Percentiles rank a stretch among this genome's conserved stretches.
phyloP scores from a whole-genome alignment of 768 basidiomycete genomes.

The Strobilomyces confusus region DNA sequence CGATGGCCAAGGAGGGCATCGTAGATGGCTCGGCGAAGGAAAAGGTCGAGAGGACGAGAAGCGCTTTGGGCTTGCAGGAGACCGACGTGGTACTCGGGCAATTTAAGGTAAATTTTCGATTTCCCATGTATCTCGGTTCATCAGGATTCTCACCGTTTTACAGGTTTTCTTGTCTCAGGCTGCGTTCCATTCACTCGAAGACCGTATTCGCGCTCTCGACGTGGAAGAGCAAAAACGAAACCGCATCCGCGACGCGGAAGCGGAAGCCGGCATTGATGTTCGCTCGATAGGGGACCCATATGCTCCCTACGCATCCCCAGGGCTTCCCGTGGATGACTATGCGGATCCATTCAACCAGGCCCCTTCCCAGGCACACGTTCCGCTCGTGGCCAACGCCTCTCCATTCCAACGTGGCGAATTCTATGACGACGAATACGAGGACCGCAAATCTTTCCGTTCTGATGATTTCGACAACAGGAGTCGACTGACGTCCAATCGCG shows the following conservation, averaged over 20 bases:
- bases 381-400: slow-evolving; percentile 79
- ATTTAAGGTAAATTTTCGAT: slow-evolving; percentile 56
- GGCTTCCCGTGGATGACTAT: slow-evolving; percentile 41
- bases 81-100: slow-evolving; percentile 77
- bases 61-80: slow-evolving; percentile 56
- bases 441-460: slow-evolving; percentile 65
- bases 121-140: neutral
- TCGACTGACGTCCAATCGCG: slow-evolving; percentile 70
- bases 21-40: slow-evolving; percentile 58
- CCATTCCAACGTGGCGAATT: slow-evolving; percentile 77
- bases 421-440: slow-evolving; percentile 79
- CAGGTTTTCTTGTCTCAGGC: slow-evolving; percentile 86
- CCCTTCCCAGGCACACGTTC: slow-evolving; percentile 67
- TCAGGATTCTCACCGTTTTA: slow-evolving; percentile 6
- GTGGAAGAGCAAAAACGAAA: slow-evolving; percentile 84
- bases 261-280: slow-evolving; percentile 61
- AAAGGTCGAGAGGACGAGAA: slow-evolving; percentile 55
- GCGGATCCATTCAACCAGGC: slow-evolving; percentile 47
- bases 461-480: slow-evolving; percentile 82
- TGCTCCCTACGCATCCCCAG: slow-evolving; percentile 66
- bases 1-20: slow-evolving; percentile 53
- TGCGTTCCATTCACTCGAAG: slow-evolving; percentile 87
- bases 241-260: slow-evolving; percentile 70
- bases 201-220: slow-evolving; percentile 77
- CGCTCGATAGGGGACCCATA: slow-evolving; percentile 64